phyloP scores from a whole-genome alignment of 2,329 filamentous ascomycete genomes.

The Trichocomaceae sp. region DNA sequence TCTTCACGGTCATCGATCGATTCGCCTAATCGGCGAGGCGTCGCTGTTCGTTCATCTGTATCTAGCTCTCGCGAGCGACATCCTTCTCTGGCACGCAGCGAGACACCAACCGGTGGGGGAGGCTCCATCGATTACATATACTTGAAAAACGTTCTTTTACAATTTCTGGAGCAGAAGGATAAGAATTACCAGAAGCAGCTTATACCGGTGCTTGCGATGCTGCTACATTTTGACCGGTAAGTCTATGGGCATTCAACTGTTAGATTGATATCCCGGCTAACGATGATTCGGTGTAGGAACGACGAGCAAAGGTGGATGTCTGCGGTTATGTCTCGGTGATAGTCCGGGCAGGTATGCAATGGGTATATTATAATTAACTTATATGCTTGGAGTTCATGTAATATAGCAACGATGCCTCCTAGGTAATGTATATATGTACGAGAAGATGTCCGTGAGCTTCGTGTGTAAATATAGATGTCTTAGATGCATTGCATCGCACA shows the following conservation, averaged over 20 bases:
- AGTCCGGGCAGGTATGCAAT: not conserved
- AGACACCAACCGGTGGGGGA: slow-evolving; percentile 31
- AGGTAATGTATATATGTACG: not conserved
- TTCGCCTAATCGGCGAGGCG: slow-evolving; percentile 37
- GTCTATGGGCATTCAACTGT: slow-evolving; percentile 18
- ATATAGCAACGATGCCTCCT: not conserved
- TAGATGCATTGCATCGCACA: not conserved
- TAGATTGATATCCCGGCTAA: not conserved
- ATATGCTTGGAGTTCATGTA: not conserved
- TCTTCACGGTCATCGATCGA: slow-evolving; percentile 56
- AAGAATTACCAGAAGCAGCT: slow-evolving; percentile 63
- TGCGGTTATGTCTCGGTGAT: slow-evolving; percentile 55
- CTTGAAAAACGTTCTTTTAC: slow-evolving; percentile 59
- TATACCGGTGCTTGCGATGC: slow-evolving; percentile 59
- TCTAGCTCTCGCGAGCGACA: slow-evolving; percentile 29
- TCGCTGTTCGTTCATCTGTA: slow-evolving; percentile 40
- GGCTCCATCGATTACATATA: slow-evolving; percentile 54
- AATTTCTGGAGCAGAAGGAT: slow-evolving; percentile 61
- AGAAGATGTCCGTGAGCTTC: not conserved
- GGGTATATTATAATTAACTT: not conserved
- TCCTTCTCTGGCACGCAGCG: slow-evolving; percentile 27
- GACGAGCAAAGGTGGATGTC: slow-evolving; percentile 85
- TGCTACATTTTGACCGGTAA: slow-evolving; percentile 59
- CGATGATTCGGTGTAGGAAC: slow-evolving; percentile 39
- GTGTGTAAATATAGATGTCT: not conserved